Evolutionary conservation across 2,329 filamentous ascomycete species (phyloP), one percentile per base, ranked within the genome.

Genomic region (Sporothrix pallida): DNA sequence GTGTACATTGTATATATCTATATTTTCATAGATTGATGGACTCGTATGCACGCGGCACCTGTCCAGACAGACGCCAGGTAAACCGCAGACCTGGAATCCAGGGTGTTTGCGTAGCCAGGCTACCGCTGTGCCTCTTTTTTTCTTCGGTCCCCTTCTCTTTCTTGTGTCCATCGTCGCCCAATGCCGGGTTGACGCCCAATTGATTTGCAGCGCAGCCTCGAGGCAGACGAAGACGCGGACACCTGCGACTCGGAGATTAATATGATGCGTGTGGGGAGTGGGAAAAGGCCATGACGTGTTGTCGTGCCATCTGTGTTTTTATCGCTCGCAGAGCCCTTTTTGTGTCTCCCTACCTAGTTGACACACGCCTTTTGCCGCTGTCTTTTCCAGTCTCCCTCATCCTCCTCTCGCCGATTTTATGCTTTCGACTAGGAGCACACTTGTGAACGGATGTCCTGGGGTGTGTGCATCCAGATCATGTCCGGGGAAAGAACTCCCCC

Each of bases 81-180:
- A 70, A 70, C 26, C 67, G 31, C 67, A 52, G 15, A 44, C 50
- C 31, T 17, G 67, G 50, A 10, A 70, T 56, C 50, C 7, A 13
- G 31, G 10, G 50, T 56, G 67, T 70, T 54, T 56, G 48, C 9
- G 67, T 65, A 7, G 42, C 42, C n/a, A 26, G 42, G 42, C 20
- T 65, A 10, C 37, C n/a, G 60, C 60, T 46, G 60, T 65, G 60
- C 15, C 42, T 48, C 20, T 46, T 17, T 67, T 10, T 17, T 42
- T 15, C n/a, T 56, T 26, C 23, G 23, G 31, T 37, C 31, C 63
- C 44, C 13, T 20, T 9, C 15, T 9, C 5, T 37, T 52, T 23
- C 13, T 10, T 4, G 17, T 37, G 31, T 5, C 7, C 7, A 37
- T 37, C 23, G n/a, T 44, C 31, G 17, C 58, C 7, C 56, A 37